Base-by-base conservation (phyloP, 129 eudicot species). In the Flaveria linearis region DNA sequence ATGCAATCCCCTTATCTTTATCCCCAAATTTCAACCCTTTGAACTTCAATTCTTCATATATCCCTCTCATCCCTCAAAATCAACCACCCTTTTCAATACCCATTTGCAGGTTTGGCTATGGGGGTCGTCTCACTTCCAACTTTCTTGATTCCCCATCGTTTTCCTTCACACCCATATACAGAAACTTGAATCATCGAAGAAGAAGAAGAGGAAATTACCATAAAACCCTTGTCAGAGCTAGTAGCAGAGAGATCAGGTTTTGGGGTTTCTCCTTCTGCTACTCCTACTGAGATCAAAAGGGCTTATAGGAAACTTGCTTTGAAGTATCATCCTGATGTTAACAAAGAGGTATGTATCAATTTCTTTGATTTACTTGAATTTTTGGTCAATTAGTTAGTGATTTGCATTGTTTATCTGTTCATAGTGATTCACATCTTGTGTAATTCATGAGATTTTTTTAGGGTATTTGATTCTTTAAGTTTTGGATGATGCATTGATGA, bases 291-390 rank as follows among this genome's bases (percentile, higher is more conserved):
- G 65, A 91, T 95, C 79, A 95, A 95, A 82, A 91, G 87, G 88
- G 97, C 97, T 51, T 95, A 95, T 74, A 78, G 99, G 33, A 95
- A 83, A 75, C 91, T 95, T 76, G 97, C 99, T 82, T 83, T 95
- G 17, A 95, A 95, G 83, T 95, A 86, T 78, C 99, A 95, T 75
- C 99, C 99, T 12, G 99, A 95, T 89, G 97, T 91, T 53, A 95
- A 95, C 72, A 95, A 95, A 80, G 85, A 95, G 99, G 99, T 63
- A 3, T 91, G 64, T 41, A 7, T 57, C 2, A 47, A 12, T 6
- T 75, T 52, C 2, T 72, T 30, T 51, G 4, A 28, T 28, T 28
- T 28, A 28, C 30, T 28, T 28, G 39, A 68, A 2, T 16, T 22
- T n/a, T 17, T n/a, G 13, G 2, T 72, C 56, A 25, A 28, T 18